Evolutionary conservation across 345 rosid species (phyloP), one percentile per base, ranked within the genome.

Genomic region (Gynandropsis gynandra): DNA sequence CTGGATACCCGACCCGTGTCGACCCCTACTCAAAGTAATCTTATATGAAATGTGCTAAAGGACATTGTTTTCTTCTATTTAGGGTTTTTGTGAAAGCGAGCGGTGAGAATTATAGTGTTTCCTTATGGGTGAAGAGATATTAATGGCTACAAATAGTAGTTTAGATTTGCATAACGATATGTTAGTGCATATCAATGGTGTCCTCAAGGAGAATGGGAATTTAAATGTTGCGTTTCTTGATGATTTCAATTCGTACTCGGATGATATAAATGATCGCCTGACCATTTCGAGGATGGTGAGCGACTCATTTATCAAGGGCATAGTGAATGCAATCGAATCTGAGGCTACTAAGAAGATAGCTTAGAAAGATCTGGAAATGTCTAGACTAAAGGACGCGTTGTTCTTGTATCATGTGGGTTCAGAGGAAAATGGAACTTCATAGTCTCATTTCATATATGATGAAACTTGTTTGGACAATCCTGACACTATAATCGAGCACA

Each of bases 281-380:
- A 67, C 62, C 4, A 48, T 81, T 67, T 81, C 89, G 9, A 77
- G 89, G 64, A 71, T 74, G 78, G 96, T 87, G 24, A 70, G 76
- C 35, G 78, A 81, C 50, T 80, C 87, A 0, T 75, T 83, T 44
- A 73, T 79, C 33, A 78, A 59, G 62, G 94, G 87, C 44, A 67
- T 78, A 75, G 60, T 73, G 46, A 71, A 42, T 31, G 77, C 75
- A 11, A 73, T 88, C 55, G 77, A 85, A 47, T 67, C 76, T 35
- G 80, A 81, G 58, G 87, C 83, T 21, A 63, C 63, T 12, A 77
- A 72, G 52, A 72, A 66, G 74, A 71, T 81, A 57, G 63, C 76
- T 44, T 27, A 56, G 68, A 76, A 71, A 67, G 82, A 84, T 9
- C 17, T 44, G 43, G 85, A 80, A 69, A 15, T 78, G 52, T 67